These are phyloP conservation scores for Exserohilum rostratum DNA, from an alignment of 2,329 filamentous ascomycete genomes.

Conservation along the genomic window DNA sequence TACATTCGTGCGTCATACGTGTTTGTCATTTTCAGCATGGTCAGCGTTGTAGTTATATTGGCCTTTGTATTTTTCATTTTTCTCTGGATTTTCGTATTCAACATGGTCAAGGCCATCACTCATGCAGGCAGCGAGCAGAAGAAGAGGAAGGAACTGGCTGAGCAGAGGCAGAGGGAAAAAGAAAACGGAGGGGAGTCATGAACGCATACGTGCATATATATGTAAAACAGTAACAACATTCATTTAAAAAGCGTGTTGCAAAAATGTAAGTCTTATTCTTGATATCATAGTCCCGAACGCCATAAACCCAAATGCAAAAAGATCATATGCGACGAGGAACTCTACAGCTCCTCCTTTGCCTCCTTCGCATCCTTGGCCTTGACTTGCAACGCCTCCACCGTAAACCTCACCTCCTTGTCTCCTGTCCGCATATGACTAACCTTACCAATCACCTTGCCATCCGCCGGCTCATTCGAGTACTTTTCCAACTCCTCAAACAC, in stretches of 20 bases:
- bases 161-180: slow-evolving; percentile 5
- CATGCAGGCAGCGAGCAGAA: slow-evolving; percentile 47
- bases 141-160: slow-evolving; percentile 20
- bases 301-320: background rate
- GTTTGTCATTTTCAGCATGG: slow-evolving; percentile 47
- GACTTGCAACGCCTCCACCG: slow-evolving; percentile 39
- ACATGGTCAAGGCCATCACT: slow-evolving; percentile 45
- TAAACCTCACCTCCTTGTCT: slow-evolving; percentile 40
- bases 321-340: too few species aligned
- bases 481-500: slow-evolving; percentile 42
- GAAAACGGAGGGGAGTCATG: background rate
- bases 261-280: background rate
- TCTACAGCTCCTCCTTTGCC: slow-evolving; percentile 35
- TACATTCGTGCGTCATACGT: slow-evolving; percentile 39
- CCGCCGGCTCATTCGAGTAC: slow-evolving; percentile 36
- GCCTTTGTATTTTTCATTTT: slow-evolving; percentile 37
- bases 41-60: slow-evolving; percentile 38
- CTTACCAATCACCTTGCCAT: slow-evolving; percentile 40
- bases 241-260: too few species aligned
- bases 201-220: background rate
- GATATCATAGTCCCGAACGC: background rate
- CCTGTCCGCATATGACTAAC: slow-evolving; percentile 30
- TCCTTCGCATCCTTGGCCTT: slow-evolving; percentile 19
- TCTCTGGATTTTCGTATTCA: slow-evolving; percentile 41
- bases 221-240: too few species aligned